phyloP scores from a whole-genome alignment of 305 asterid species.

The Fraxinus latifolia region DNA sequence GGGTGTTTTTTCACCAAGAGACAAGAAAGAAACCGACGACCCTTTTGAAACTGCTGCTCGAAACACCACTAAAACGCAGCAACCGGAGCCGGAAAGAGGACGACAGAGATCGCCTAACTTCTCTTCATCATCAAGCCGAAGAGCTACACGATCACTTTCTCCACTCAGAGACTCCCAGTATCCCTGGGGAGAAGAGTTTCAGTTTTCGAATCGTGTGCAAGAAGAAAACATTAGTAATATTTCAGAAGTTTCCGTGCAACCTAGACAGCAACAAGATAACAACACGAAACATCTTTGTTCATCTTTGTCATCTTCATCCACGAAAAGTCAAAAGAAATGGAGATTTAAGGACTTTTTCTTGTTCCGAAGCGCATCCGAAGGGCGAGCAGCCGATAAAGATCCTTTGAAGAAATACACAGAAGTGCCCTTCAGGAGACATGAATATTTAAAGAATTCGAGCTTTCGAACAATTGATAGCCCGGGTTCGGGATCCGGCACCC shows the following conservation, averaged over 20 bases:
- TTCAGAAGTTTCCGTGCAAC: neutral
- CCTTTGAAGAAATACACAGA: conserved; percentile 62
- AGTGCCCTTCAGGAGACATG: conserved; percentile 21
- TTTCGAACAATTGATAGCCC: conserved; percentile 22
- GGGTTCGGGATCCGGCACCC: conserved; percentile 31
- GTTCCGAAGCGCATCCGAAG: conserved; percentile 84
- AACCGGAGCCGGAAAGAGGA: conserved; percentile 33
- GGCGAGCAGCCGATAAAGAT: conserved; percentile 65
- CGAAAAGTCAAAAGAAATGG: conserved; percentile 53
- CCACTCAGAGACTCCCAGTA: conserved; percentile 43
- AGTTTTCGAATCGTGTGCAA: neutral
- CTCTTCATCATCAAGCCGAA: conserved; percentile 41
- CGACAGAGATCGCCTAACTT: conserved; percentile 30
- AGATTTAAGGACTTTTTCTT: conserved; percentile 62
- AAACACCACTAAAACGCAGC: neutral
- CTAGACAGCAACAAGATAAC: neutral
- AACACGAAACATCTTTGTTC: neutral
- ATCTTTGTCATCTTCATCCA: conserved; percentile 19
- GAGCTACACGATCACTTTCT: conserved; percentile 61
- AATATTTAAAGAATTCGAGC: conserved; percentile 19
- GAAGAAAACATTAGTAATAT: neutral
- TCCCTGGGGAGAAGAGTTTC: conserved; percentile 39
- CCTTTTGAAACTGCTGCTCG: neutral
- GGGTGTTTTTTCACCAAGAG: conserved; percentile 31
- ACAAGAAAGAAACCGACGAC: conserved; percentile 21